Evolutionary conservation across 225 moss, liverwort and hornwort genomes (phyloP).

Genomic region (Climacium dendroides): DNA sequence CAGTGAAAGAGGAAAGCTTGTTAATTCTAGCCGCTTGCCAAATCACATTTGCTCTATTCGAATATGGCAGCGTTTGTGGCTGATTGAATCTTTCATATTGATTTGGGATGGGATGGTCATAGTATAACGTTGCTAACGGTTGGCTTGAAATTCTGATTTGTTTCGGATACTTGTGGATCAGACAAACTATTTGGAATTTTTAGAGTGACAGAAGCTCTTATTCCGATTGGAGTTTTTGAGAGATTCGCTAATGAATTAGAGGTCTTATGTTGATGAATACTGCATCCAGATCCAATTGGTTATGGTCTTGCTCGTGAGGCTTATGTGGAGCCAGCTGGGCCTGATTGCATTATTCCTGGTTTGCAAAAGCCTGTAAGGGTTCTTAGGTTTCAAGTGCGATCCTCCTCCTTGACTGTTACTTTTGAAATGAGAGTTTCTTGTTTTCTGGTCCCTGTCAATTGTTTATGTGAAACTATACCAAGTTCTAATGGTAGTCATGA

Average conservation of each 20-base stretch:
- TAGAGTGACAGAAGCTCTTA: background rate
- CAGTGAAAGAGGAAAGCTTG: background rate
- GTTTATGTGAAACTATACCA: background rate
- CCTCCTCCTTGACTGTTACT: too few relatives aligned
- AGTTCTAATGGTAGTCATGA: background rate
- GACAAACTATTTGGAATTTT: background rate
- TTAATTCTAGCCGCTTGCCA: background rate
- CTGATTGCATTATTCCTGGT: too few relatives aligned
- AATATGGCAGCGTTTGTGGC: background rate
- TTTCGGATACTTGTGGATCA: background rate
- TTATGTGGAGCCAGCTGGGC: too few relatives aligned
- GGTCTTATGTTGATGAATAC: background rate
- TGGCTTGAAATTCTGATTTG: background rate
- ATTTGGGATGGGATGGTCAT: background rate
- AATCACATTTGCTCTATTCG: background rate
- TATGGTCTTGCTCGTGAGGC: too few relatives aligned
- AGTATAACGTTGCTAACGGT: background rate
- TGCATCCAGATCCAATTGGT: too few relatives aligned
- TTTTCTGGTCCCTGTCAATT: background rate
- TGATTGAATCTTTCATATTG: background rate
- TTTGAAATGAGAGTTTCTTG: too few relatives aligned
- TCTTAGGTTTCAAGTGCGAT: too few relatives aligned
- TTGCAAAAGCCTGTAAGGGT: too few relatives aligned
- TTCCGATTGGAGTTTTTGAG: background rate
- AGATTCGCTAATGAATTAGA: background rate